Evolutionary conservation across 2,329 filamentous ascomycete species (phyloP), one percentile per base, ranked within the genome.

Genomic region (Stagonosporopsis vannaccii): DNA sequence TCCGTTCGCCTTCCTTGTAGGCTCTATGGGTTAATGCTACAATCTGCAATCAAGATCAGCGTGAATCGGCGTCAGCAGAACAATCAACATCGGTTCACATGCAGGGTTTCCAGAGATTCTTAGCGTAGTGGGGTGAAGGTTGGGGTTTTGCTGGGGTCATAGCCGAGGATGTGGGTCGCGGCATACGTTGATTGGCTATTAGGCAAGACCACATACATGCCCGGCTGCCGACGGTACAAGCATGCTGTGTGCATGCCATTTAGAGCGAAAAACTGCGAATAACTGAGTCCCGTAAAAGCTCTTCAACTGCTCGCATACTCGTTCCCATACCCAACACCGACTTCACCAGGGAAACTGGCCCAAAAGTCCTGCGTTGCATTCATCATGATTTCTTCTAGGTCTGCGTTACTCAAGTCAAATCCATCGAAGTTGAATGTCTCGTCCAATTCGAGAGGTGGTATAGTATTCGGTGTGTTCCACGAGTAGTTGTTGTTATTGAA

Each of bases 331-430:
- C 68, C 72, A 19, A 69, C 71, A 17, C 73, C 74, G 6, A 76
- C 75, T 46, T 77, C 74, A 4, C 75, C 74, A 0, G 74, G 74
- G 43, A 77, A 76, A 20, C 69, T 71, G 13, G 66, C 73, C 74
- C 75, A 77, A 35, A 77, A 77, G 6, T 76, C 75, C 51, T 76
- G 73, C 25, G 75, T 76, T 8, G 72, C 72, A 50, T 67, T 73
- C 49, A 73, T 70, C 64, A 76, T 73, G 51, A 75, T 71, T n/a
- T 73, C 70, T 39, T 77, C 72, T 41, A 77, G 61, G 17, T 75
- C 75, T 4, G 70, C 71, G 30, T 70, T 73, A 0, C 68, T 67
- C 33, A 77, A 58, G 23, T 75, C 69, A 41, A 74, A 74, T 11
- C 59, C 59, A 30, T 74, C 68, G 5, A 75, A 46, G 35, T 70